Evolutionary conservation across 768 basidiomycete species (phyloP), one percentile per base, ranked within the genome.

Genomic region (Mycena pura): DNA sequence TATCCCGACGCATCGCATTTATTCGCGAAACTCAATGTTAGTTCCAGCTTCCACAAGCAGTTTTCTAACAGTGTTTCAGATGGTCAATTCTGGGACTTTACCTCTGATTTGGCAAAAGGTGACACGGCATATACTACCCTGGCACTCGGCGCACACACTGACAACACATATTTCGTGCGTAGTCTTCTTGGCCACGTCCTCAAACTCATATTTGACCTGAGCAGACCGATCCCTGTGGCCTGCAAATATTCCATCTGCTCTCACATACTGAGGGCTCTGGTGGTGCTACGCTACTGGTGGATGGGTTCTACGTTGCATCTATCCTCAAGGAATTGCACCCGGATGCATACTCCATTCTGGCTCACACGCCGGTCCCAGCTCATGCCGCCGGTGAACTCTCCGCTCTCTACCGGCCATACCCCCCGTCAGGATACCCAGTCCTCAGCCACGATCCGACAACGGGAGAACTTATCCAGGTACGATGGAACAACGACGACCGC

Each of bases 81-180:
- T 69, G 96, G 96, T 31, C 88, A 87, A 57, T 96, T 98, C 76
- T 99, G 96, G 96, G 94, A 98, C 69, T 96, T 99, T 70, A 97
- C 95, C 0, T 87, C 96, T 0, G 89, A 96, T 70, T 82, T 96
- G 21, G 87, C 89, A 17, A 94, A 90, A 68, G 95, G 95, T 13
- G 96, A 99, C 73, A 91, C 95, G 8, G 95, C 96, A 0, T 99
- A 99, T 77, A 94, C 95, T 5, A 92, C 88, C 6, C 76, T 96
- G 43, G 91, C 90, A 1, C 85, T 99, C 7, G 88, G 85, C 4
- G 95, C 93, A 0, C 96, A 99, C 72, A 86, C 84, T 14, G 84
- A 86, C 64, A 85, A 84, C 55, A 85, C 84, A 9, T 86, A 85
- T 81, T 93, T 82, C 63, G 91, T 91, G 56, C 66, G 84, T 74